Base-by-base conservation (phyloP, 1,284 basidiomycete species). In the Clitocybe nebularis region DNA sequence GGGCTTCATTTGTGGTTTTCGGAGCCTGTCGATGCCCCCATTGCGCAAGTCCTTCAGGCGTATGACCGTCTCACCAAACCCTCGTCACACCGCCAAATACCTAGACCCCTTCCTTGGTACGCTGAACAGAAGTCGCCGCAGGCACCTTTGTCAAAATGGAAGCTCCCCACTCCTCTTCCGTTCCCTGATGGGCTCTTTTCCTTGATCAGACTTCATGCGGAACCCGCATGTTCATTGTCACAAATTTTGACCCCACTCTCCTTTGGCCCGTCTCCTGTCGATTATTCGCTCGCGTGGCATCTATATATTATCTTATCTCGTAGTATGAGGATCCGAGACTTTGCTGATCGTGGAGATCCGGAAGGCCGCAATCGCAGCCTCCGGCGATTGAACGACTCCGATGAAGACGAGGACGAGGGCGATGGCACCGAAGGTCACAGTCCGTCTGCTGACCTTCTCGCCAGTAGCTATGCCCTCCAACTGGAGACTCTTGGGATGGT, bases 1-100 rank as follows among this genome's bases (percentile, higher is more conserved):
- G 96, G 93, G 1, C 67, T 97, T 35, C 84, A 88, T 51, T 67
- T 99, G 10, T 99, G 96, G 96, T 97, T 87, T 62, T 84, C 81
- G 1, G 75, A 84, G 39, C 72, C 80, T 0, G 76, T 89, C 55
- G 86, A 93, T 45, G 74, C 83, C 1, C 69, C 85, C 2, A 78
- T 93, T 43, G 70, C 77, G 1, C 78, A 85, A 36, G 84, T 84
- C 0, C 81, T 93, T 47, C 64, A 74, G 9, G 68, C 74, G 1
- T 99, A 91, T 63, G 77, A 84, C 37, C 58, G 68, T 1, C 66
- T 78, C 10, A 67, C 74, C 45, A 63, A 68, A 34, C 63, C 66
- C n/a, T 65, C 64, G 1, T 30, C 58, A 63, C 24, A 64, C 66
- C 40, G 45, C 44, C 55, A 57, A 45, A 63, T 79, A n/a, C 69